Percentiles rank a stretch among this genome's conserved stretches.
These are phyloP conservation scores for Diospyros kaki DNA, from an alignment of 148 eudicot species.

Conservation along the genomic window DNA sequence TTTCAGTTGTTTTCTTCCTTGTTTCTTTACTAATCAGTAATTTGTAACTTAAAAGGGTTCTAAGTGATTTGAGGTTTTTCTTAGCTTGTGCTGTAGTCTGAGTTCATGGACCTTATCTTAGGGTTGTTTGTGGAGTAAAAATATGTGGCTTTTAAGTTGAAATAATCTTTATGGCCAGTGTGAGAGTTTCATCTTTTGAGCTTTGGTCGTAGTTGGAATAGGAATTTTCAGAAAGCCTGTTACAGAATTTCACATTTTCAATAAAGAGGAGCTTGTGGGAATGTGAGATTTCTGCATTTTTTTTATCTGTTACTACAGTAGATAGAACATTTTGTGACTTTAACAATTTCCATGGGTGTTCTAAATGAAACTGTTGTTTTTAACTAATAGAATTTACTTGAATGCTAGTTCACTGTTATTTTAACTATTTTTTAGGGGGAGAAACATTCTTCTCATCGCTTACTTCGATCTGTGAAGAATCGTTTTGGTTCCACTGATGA, in stretches of 20 bases:
- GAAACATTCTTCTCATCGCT: constrained; percentile 77
- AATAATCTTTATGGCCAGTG: no score
- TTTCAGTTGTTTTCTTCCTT: no score
- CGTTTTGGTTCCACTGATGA: constrained; percentile 98
- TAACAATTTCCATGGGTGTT: constrained; percentile 6
- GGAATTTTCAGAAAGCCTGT: background rate
- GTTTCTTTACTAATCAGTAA: no score
- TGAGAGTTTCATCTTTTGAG: background rate
- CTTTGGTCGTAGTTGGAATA: background rate
- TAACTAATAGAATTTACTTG: background rate
- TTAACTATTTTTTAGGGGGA: constrained; percentile 63
- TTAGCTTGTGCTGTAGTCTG: background rate
- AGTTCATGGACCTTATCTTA: background rate
- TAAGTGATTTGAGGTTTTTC: background rate
- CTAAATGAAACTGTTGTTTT: constrained; percentile 3
- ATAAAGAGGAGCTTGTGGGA: background rate
- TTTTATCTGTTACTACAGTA: background rate
- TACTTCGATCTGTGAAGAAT: constrained; percentile 91
- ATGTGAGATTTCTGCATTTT: background rate
- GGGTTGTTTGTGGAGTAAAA: background rate
- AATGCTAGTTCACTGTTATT: constrained; percentile 1
- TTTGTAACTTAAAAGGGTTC: background rate
- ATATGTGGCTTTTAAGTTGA: background rate
- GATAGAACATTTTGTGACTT: background rate
- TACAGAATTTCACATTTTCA: background rate